Base-by-base conservation (phyloP, 345 rosid species). In the Luvunga scandens region DNA sequence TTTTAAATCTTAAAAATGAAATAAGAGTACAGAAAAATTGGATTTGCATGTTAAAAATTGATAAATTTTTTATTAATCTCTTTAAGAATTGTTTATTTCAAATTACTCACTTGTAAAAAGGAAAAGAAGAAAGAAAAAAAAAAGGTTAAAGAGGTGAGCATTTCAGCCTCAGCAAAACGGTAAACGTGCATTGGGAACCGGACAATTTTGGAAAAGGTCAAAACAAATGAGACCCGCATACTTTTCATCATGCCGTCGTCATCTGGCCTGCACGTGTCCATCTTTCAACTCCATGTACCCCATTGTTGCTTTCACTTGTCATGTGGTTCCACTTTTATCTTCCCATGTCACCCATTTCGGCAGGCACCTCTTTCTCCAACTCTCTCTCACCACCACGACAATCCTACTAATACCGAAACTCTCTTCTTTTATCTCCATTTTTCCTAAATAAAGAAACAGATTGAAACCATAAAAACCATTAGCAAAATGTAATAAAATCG, bases 141-240 rank as follows among this genome's bases (percentile, higher is more conserved):
- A 2, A 0, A 42, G 13, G 1, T 2, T 3, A 45, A 12, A 38
- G 42, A 45, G 50, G 12, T 13, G 50, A 45, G 18, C 13, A 12
- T 45, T 13, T 10, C 16, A 45, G 50, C 2, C 45, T 50, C 6
- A 19, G 21, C 16, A 22, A 16, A 24, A 80, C 81, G 79, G 72
- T 60, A 79, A 82, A 72, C 16, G 71, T 87, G 97, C 94, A 90
- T 83, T 42, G 80, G 86, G 94, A 93, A 90, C 69, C 94, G 98
- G 96, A 81, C 93, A 86, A 81, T 79, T 82, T 81, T 38, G 74
- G 74, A 73, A 84, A 71, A 6, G 65, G 88, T 77, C 66, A 70
- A 65, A 78, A 73, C 79, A 70, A 55, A n/a, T 5, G 2, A 0
- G 24, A 19, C 34, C 21, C 25, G 7, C 61, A 31, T 25, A 34